A percentile compares a stretch with the other conserved stretches of the same genome.
phyloP scores from a whole-genome alignment of 805 yeast species.

The Ascoidea rubescens region DNA sequence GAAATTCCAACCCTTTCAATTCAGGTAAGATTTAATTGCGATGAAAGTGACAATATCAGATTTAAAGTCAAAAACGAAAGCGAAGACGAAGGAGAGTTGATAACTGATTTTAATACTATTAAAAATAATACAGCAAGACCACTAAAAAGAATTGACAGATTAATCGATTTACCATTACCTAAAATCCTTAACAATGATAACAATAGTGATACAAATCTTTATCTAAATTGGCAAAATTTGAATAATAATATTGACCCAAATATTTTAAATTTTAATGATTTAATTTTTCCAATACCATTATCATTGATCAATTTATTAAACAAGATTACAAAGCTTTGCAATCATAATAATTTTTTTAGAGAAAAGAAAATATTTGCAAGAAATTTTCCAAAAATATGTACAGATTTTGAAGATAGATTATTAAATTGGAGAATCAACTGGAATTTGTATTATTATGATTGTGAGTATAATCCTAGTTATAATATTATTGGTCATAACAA shows the following conservation, averaged over 20 bases:
- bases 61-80: no score
- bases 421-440: constrained; percentile 11
- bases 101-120: neutral
- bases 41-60: no score
- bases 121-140: neutral
- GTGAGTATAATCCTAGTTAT: no score
- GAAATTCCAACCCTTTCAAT: neutral
- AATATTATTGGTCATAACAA: constrained; percentile 4
- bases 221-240: neutral
- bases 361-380: constrained; percentile 24
- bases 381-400: constrained; percentile 32
- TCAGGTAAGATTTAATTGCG: neutral
- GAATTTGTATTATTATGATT: neutral
- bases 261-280: neutral
- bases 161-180: neutral
- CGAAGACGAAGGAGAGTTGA: neutral
- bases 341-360: constrained; percentile 28
- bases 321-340: constrained; percentile 27
- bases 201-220: neutral
- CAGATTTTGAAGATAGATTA: constrained; percentile 29
- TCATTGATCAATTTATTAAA: constrained; percentile 22
- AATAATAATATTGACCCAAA: neutral
- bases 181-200: neutral
- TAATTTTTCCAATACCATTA: neutral
- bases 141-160: no score